Evolutionary conservation across 2,329 filamentous ascomycete species (phyloP), one percentile per base, ranked within the genome.

Genomic region (Coniochaeta prunicola): DNA sequence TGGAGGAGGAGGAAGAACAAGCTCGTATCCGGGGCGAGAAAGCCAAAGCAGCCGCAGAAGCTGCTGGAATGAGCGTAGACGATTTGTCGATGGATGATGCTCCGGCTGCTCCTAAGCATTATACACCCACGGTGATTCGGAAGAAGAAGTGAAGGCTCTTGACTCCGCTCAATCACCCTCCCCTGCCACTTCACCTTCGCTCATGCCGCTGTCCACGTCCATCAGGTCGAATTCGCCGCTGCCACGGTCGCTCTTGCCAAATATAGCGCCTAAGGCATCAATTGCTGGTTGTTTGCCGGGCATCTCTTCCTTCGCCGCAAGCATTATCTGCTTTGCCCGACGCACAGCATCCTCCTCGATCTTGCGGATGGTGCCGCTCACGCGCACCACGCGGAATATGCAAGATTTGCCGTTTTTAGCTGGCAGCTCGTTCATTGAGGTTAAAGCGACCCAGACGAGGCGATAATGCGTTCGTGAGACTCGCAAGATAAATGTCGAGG

Each of bases 321-420:
- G 76, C 60, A 96, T 87, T 59, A 91, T 82, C 59, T 80, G 78
- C 65, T 89, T 86, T 45, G 91, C 90, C 61, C 90, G 81, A 4
- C 87, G 82, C 66, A 97, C 89, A 36, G 92, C 91, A 72, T 96
- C 92, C 70, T 96, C 87, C 73, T 97, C 92, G 2, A 86, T 88
- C 73, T 96, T 96, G 65, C 87, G 88, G 68, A 99, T 96, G 3
- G 94, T 99, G 17, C 93, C 94, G 64, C 90, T 94, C 15, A 97
- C 91, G 61, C 90, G 83, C 7, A 96, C 84, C 15, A 99, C 92
- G 53, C 88, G 86, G 62, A 96, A 89, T 1, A 93, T 87, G 67
- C 92, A 96, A 0, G 83, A 79, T 59, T 80, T 78, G 26, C 84
- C 82, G 68, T 77, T 80, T 59, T 74, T 80, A 2, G 81, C 73